Base-by-base conservation (phyloP, 1,284 basidiomycete genomes). In the Anthracocystis walkeri region DNA sequence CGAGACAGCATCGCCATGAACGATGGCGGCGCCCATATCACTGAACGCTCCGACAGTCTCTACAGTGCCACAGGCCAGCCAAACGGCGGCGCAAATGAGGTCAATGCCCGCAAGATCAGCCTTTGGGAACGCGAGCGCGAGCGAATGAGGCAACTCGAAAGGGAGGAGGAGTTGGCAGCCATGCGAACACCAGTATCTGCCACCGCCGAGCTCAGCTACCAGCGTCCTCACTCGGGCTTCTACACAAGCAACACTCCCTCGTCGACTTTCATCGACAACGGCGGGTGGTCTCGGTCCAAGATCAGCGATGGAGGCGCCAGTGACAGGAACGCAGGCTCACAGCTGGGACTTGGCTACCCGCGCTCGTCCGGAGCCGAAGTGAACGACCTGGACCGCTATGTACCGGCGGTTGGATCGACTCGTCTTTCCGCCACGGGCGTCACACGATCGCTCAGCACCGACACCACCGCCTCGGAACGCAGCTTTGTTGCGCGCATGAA, bases 401-500 rank as follows among this genome's bases (percentile, higher is more conserved):
- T 70, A 11, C 79, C 79, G 3, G 67, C 71, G 7, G 77, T 82
- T 0, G 80, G 80, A 18, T 63, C 65, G 10, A 80, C 77, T 16
- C 67, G 77, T 2, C 63, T 82, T 2, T 61, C 67, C 8, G 71
- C 67, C 10, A 54, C 57, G 4, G 72, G 74, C 27, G 73, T 82
- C 23, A 75, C 60, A 4, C 70, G 81, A n/a, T 78, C 75, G 41
- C 65, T 81, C 7, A 79, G 77, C 62, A 81, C 70, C 35, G 80
- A 80, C 48, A 80, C 75, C 16, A 81, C 79, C 23, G 77, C 75
- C 27, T 79, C 76, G 21, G 80, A 82, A 52, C 73, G 80, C 31
- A 82, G 80, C 70, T 82, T 82, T 64, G 81, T 82, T 1, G 78
- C 81, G 7, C 60, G 79, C 16, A 82, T 82, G 81, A 82, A 81